Evolutionary conservation across 2,329 filamentous ascomycete genomes (phyloP), one percentile per base, ranked within the genome.

Genomic region (Aspergillus piperis): DNA sequence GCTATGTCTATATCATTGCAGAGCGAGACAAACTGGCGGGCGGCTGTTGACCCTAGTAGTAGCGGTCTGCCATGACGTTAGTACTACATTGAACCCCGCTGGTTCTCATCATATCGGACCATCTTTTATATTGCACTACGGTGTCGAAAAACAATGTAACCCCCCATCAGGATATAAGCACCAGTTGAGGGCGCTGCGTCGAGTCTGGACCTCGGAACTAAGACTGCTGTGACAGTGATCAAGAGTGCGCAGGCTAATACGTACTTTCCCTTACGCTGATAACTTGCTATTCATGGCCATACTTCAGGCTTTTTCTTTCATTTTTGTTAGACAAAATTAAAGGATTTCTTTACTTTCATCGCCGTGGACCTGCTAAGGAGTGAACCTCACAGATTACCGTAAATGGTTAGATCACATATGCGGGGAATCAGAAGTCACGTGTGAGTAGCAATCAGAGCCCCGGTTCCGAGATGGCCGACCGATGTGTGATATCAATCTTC

Each of bases 331-430:
- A 36, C 17, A 23, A 27, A 8, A 25, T 30, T 21, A 49, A 49
- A 30, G 11, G 13, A 44, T 19, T 4, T 4, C 19, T 44, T 10
- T 21, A 7, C 25, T 15, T 30, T 36, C 44, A 49, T 30, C 11
- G 7, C 23, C 44, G n/a, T 19, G 11, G 11, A 44, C 17, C 6
- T 44, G 41, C 19, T 57, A 36, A 25, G 15, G 13, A 41, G 15
- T 3, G 15, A 17, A 36, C 32, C 11, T 11, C 41, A 23, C 11
- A 23, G 21, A 42, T 49, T 49, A 38, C 58, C 39, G 23, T 11
- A 65, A 58, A 53, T n/a, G 51, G 61, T 58, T 63, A 63, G 51
- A 38, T 5, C n/a, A 11, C 21, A 23, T 52, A 42, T 53, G 51
- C 54, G 57, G 27, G 21, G 42, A 36, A 30, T 13, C 17, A 6